Evolutionary conservation across 352 stramenopile genomes (phyloP).

Genomic region (Pilasporangium apinafurcum): DNA sequence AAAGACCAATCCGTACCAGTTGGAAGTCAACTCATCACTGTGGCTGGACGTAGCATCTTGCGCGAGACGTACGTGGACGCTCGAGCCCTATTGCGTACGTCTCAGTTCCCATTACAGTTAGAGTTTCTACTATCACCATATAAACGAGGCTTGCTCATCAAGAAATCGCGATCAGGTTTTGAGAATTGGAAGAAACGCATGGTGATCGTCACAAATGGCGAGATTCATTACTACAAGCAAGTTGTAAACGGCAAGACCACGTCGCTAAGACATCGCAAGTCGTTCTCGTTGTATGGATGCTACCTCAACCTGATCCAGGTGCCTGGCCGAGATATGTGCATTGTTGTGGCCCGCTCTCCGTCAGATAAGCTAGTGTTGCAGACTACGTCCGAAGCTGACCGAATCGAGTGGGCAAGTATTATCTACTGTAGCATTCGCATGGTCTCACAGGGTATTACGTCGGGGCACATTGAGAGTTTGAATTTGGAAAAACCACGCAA

Average conservation of each 20-base stretch:
- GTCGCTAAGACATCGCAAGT: conserved; percentile 77
- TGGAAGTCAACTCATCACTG: conserved; percentile 66
- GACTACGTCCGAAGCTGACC: conserved; percentile 55
- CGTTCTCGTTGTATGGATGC: conserved; percentile 78
- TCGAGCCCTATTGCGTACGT: conserved; percentile 38
- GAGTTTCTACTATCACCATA: conserved; percentile 80
- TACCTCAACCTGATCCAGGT: conserved; percentile 82
- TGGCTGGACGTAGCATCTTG: conserved; percentile 57
- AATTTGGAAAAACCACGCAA: conserved; percentile 38
- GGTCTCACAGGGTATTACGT: conserved; percentile 80
- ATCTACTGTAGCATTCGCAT: conserved; percentile 87
- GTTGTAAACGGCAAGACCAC: conserved; percentile 23
- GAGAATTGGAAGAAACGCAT: conserved; percentile 85
- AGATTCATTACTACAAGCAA: conserved; percentile 83
- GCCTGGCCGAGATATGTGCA: conserved; percentile 62
- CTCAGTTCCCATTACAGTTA: conserved; percentile 54
- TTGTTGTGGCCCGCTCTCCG: conserved; percentile 77
- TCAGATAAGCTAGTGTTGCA: conserved; percentile 83
- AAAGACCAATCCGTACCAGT: conserved; percentile 43
- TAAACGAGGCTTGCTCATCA: conserved; percentile 76
- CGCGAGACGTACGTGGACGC: conserved; percentile 53
- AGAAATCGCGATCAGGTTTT: conserved; percentile 81
- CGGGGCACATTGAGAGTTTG: conserved; percentile 69
- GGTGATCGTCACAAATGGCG: conserved; percentile 70
- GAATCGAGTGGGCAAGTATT: conserved; percentile 83